Conservation (phyloP, 257 asterid genomes). For the Jacaranda mimosifolia region DNA sequence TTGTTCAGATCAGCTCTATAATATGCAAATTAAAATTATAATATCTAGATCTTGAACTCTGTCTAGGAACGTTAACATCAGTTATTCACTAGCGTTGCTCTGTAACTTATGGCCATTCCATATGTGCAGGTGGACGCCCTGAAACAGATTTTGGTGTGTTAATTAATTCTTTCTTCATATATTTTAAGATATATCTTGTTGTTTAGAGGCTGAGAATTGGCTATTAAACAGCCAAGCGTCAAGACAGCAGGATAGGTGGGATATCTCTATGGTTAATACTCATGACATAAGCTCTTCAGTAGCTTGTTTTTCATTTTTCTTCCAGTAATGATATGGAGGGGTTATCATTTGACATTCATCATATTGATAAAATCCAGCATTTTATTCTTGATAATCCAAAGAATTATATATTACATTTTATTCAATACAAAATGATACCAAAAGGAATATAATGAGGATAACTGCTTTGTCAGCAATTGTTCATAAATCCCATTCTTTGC, state of each 20-base stretch:
- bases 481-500: not conserved
- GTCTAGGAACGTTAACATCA: no score
- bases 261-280: not conserved
- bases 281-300: not conserved
- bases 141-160: no score
- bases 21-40: no score
- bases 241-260: not conserved
- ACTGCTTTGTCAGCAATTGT: not conserved
- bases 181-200: no score
- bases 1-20: no score
- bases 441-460: not conserved
- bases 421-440: not conserved
- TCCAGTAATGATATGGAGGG: not conserved
- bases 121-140: no score
- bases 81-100: no score
- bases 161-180: no score
- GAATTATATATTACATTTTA: constrained; percentile 20
- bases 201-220: no score
- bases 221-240: no score
- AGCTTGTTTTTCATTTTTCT: not conserved
- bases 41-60: no score
- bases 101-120: no score
- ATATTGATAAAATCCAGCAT: not conserved
- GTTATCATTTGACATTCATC: not conserved
- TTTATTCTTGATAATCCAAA: constrained; percentile 15